These are phyloP conservation scores for Eucalyptus polybractea DNA, from an alignment of 345 rosid species.

Conservation along the genomic window DNA sequence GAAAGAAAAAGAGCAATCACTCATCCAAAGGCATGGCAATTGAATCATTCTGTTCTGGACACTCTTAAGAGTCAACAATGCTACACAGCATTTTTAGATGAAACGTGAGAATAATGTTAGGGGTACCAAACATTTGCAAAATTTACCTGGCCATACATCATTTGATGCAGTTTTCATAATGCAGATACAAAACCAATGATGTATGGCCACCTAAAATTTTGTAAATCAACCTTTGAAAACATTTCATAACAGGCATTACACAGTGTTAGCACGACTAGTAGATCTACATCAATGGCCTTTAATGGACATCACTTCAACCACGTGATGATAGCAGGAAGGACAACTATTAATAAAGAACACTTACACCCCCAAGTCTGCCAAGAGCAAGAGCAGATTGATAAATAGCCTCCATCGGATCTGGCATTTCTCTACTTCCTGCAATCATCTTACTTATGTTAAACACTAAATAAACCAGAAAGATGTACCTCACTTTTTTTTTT, in stretches of 20 bases:
- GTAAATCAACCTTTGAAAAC: background rate
- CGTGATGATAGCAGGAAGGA: background rate
- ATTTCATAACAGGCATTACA: background rate
- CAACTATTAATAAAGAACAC: slow-evolving; percentile 5
- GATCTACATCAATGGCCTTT: background rate
- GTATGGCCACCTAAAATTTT: background rate
- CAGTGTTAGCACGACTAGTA: background rate
- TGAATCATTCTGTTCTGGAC: background rate
- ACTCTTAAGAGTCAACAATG: background rate
- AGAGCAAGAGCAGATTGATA: slow-evolving; percentile 80
- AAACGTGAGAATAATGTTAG: background rate
- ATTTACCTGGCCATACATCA: background rate
- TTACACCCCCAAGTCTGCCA: slow-evolving; percentile 77
- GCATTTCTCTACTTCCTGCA: slow-evolving; percentile 73
- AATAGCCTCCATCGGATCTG: slow-evolving; percentile 94
- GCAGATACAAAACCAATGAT: background rate
- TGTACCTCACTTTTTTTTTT: background rate
- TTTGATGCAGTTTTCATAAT: background rate
- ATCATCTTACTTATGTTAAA: background rate
- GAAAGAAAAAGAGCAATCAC: background rate
- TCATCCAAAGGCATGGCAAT: background rate
- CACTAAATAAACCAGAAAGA: background rate
- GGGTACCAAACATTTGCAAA: background rate
- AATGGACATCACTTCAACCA: background rate
- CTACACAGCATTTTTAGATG: background rate